Percentiles rank a stretch among this genome's conserved stretches.
Conservation (phyloP, 2,329 filamentous ascomycete genomes). For the Diplodia mutila region DNA sequence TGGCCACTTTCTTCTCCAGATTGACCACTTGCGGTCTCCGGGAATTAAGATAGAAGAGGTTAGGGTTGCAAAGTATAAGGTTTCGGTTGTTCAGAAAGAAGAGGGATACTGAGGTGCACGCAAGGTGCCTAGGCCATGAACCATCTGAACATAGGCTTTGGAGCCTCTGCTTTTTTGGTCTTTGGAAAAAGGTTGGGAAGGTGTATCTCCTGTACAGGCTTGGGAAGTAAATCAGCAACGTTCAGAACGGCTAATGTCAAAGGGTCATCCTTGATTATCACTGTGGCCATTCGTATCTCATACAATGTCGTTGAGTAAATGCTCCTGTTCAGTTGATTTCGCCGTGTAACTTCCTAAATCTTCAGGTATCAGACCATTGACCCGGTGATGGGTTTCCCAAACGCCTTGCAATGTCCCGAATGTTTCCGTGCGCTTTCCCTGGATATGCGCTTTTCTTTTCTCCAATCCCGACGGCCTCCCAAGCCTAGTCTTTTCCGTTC, state of each 20-base stretch:
- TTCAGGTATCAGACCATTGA: neutral
- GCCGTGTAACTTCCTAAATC: neutral
- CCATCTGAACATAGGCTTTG: no score
- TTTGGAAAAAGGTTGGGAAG: no score
- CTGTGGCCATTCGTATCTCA: neutral
- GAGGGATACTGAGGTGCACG: neutral
- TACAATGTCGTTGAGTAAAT: neutral
- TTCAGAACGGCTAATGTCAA: no score
- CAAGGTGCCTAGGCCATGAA: neutral
- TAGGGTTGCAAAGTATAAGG: no score
- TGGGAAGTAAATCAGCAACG: no score
- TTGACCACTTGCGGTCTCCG: neutral
- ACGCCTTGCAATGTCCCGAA: conserved; percentile 22
- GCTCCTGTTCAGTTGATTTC: neutral
- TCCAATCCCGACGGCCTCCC: neutral
- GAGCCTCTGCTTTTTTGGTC: no score
- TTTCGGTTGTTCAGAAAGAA: no score
- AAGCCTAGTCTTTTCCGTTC: conserved; percentile 30
- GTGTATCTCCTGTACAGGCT: no score
- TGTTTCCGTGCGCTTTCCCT: neutral
- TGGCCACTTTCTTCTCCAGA: neutral
- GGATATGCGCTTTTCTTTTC: neutral
- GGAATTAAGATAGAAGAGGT: neutral
- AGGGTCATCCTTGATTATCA: neutral
- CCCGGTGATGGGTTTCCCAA: neutral